These are phyloP conservation scores for Penicillium sp. DNA, from an alignment of 2,329 filamentous ascomycete genomes.

Conservation along the genomic window DNA sequence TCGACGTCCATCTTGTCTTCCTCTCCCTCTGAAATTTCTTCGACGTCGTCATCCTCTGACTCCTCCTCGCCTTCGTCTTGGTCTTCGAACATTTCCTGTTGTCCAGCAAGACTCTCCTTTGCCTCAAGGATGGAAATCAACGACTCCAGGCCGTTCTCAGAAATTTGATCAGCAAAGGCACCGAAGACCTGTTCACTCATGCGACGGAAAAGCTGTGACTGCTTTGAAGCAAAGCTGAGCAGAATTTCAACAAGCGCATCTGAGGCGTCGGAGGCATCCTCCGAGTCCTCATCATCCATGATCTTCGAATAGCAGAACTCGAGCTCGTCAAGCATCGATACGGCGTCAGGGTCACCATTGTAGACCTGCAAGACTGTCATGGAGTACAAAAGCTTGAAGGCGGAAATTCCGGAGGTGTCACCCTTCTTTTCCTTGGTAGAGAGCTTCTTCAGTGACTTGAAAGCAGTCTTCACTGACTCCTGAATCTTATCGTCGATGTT, in stretches of 20 bases:
- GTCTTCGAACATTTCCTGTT: conserved; percentile 81
- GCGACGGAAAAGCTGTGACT: conserved; percentile 79
- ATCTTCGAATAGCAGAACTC: conserved; percentile 71
- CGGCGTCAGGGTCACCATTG: conserved; percentile 82
- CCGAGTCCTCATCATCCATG: conserved; percentile 51
- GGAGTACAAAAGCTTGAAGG: conserved; percentile 78
- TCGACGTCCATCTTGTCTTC: conserved; percentile 51
- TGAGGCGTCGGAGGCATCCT: conserved; percentile 55
- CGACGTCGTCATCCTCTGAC: conserved; percentile 44
- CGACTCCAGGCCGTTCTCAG: conserved; percentile 68
- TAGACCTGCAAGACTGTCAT: conserved; percentile 86
- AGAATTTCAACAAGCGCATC: conserved; percentile 83
- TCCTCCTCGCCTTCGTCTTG: conserved; percentile 43
- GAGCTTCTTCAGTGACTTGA: conserved; percentile 41
- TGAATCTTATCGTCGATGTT: conserved; percentile 49
- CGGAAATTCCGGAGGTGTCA: conserved; percentile 50
- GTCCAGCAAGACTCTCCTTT: conserved; percentile 78
- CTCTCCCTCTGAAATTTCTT: conserved; percentile 14
- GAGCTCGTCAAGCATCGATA: conserved; percentile 81
- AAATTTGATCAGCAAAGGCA: conserved; percentile 75
- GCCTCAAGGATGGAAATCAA: conserved; percentile 67
- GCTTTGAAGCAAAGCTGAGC: conserved; percentile 83
- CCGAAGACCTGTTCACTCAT: conserved; percentile 87
- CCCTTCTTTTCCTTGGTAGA: conserved; percentile 51
- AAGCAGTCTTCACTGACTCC: conserved; percentile 44